Conservation (phyloP, 129 eudicot species). For the Escallonia rubra region DNA sequence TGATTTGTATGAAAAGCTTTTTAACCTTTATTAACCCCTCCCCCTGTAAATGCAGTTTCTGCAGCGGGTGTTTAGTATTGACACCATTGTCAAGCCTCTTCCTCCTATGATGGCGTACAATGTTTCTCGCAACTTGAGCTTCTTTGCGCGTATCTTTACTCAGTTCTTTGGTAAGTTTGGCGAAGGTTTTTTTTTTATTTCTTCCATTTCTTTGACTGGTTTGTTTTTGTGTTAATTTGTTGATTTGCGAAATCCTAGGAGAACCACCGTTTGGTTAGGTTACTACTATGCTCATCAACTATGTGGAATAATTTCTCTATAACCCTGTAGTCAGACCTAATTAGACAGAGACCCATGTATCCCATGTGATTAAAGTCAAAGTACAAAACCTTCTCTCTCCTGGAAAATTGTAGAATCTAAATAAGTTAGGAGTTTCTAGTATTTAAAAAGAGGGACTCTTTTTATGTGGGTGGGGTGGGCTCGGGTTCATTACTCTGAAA, state of each 20-base stretch:
- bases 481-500: no score
- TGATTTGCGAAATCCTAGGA: neutral
- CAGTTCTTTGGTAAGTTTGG: conserved; percentile 73
- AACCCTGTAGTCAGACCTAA: no score
- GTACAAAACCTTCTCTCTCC: neutral
- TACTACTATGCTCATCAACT: neutral
- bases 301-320: no score
- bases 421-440: neutral
- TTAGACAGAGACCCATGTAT: no score
- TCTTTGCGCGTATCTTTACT: conserved; percentile 86
- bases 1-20: no score
- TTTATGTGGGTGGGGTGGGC: no score
- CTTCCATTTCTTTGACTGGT: neutral
- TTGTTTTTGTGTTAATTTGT: neutral
- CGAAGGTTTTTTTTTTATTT: neutral
- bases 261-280: neutral
- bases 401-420: neutral
- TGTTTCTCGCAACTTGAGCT: conserved; percentile 83
- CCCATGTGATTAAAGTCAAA: no score
- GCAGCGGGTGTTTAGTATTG: conserved; percentile 82
- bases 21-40: no score
- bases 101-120: conserved; percentile 82
- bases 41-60: conserved; percentile 62
- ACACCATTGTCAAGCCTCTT: conserved; percentile 84
- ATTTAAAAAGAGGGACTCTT: no score